Evolutionary conservation across 2,329 filamentous ascomycete species (phyloP).

Genomic region (Dendrostoma leiphaemia): DNA sequence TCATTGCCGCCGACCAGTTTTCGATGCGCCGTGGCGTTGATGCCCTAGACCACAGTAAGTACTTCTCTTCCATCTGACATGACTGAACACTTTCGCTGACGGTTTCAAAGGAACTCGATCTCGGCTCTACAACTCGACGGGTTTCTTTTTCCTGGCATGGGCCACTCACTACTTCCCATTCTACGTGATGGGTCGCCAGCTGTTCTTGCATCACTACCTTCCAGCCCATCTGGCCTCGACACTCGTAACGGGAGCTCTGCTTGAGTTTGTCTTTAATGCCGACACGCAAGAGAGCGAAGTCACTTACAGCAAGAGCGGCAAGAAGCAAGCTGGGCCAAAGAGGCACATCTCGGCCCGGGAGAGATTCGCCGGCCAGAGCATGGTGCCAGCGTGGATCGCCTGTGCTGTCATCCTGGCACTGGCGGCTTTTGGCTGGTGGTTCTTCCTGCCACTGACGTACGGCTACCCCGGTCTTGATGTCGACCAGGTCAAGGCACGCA

Average conservation of each 20-base stretch:
- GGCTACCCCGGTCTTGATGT: conserved; percentile 85
- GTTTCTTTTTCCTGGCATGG: conserved; percentile 99
- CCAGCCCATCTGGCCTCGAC: conserved; percentile 89
- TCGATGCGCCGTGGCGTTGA: conserved; percentile 91
- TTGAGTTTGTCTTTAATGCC: conserved; percentile 95
- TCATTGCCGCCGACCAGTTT: conserved; percentile 88
- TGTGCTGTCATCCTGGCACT: conserved; percentile 65
- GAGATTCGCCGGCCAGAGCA: conserved; percentile 74
- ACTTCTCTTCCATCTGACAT: not conserved
- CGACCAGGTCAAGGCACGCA: conserved; percentile 74
- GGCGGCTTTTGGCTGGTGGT: conserved; percentile 78
- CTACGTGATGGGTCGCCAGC: conserved; percentile 95
- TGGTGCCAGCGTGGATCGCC: conserved; percentile 78
- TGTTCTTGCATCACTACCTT: conserved; percentile 97
- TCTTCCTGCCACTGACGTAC: conserved; percentile 93
- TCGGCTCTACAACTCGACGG: conserved; percentile 95
- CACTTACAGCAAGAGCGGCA: conserved; percentile 41
- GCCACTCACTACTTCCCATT: conserved; percentile 96
- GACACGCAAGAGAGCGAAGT: conserved; percentile 64
- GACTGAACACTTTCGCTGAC: conserved; percentile 28
- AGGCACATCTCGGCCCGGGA: conserved; percentile 77
- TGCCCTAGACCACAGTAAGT: conserved; percentile 88
- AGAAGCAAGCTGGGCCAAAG: conserved; percentile 45
- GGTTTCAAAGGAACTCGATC: conserved; percentile 72
- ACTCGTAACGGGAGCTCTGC: conserved; percentile 83